phyloP scores from a whole-genome alignment of 1,284 basidiomycete genomes.

The Ganoderma leucocontextum region DNA sequence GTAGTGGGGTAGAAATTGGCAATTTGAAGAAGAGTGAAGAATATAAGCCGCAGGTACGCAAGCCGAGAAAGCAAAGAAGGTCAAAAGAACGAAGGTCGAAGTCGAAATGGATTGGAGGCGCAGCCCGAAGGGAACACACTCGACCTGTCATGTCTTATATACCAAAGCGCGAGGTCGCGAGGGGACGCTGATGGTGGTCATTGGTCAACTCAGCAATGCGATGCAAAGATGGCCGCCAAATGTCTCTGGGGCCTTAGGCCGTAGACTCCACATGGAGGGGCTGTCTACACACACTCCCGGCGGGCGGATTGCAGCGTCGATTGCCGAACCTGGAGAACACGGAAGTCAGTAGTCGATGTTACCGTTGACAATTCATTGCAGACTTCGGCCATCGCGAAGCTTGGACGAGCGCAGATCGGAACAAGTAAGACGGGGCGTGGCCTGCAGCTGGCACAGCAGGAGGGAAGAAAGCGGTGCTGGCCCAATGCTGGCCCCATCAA shows the following conservation, averaged over 20 bases:
- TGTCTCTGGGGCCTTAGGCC: neutral
- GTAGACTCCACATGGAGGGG: neutral
- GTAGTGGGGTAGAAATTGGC: slow-evolving; percentile 3
- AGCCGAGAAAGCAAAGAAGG: slow-evolving; percentile 5
- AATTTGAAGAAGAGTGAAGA: slow-evolving; percentile 4
- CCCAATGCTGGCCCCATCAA: neutral
- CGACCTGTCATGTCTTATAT: slow-evolving; percentile 22
- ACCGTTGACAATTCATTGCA: neutral
- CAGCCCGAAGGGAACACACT: slow-evolving; percentile 23
- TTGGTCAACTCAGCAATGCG: slow-evolving; percentile 1
- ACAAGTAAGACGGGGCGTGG: neutral
- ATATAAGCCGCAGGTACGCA: slow-evolving; percentile 25
- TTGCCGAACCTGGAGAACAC: neutral
- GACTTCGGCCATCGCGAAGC: slow-evolving; percentile 2
- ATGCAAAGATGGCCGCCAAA: slow-evolving; percentile 9
- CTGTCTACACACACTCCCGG: neutral
- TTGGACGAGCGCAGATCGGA: neutral
- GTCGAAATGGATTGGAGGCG: slow-evolving; percentile 26
- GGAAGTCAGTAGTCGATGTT: neutral
- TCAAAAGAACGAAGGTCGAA: slow-evolving; percentile 21
- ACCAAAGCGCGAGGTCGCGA: slow-evolving; percentile 15
- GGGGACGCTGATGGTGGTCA: slow-evolving; percentile 12
- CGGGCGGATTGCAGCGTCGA: neutral
- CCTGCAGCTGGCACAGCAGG: neutral
- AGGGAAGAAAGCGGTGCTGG: slow-evolving; percentile 9